These are phyloP conservation scores for Pseudogymnoascus sp. DNA, from an alignment of 2,329 filamentous ascomycete species.

Conservation along the genomic window DNA sequence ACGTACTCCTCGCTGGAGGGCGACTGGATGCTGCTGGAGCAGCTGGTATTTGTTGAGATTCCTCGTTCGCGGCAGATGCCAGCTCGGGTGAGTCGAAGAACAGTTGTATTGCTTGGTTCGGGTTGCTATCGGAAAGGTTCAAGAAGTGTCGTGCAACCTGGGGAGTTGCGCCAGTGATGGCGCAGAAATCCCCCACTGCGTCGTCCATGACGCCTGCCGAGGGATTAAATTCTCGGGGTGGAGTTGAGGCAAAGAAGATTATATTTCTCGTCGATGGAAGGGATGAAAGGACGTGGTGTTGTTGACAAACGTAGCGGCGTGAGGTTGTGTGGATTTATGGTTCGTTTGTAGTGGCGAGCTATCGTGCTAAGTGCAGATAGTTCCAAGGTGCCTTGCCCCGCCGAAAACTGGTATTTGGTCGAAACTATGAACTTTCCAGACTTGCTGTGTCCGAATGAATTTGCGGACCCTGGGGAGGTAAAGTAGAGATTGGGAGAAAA, in stretches of 20 bases:
- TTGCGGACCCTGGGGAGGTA: neutral
- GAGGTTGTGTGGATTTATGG: neutral
- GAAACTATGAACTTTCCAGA: neutral
- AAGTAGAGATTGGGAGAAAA: neutral
- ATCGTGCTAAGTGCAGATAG: slow-evolving; percentile 5
- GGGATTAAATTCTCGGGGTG: neutral
- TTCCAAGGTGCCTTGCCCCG: neutral
- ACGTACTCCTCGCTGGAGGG: slow-evolving; percentile 18
- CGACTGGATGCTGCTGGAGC: slow-evolving; percentile 25
- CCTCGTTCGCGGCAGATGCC: slow-evolving; percentile 27
- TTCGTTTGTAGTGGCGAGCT: slow-evolving; percentile 6
- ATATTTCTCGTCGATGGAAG: neutral
- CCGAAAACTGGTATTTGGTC: neutral
- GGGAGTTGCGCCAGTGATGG: slow-evolving; percentile 70
- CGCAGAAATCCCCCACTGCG: slow-evolving; percentile 66
- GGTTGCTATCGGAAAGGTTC: slow-evolving; percentile 73
- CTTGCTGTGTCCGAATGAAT: neutral
- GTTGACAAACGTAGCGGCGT: neutral
- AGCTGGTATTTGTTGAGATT: slow-evolving; percentile 22
- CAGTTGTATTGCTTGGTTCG: slow-evolving; percentile 79
- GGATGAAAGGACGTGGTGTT: neutral
- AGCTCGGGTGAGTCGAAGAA: slow-evolving; percentile 85
- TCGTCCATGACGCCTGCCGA: slow-evolving; percentile 52
- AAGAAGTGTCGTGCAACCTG: slow-evolving; percentile 77
- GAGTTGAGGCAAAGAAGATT: neutral